phyloP scores from a whole-genome alignment of 176 grass and related monocot genomes.

The Dactylis glomerata region DNA sequence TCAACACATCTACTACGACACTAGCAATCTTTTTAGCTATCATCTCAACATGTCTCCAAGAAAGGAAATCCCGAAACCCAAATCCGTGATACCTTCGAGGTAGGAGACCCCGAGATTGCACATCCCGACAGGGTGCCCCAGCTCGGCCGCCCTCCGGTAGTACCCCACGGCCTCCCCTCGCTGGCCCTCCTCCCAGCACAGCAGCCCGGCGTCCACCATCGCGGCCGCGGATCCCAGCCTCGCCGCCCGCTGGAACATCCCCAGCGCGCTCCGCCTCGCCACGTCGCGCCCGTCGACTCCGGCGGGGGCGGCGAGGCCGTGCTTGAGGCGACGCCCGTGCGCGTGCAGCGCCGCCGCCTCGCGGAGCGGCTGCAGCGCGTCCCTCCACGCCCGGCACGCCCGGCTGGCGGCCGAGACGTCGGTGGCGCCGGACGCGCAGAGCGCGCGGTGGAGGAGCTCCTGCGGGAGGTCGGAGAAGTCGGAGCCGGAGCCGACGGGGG shows the following conservation, averaged over 20 bases:
- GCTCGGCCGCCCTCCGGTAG: conserved; percentile 53
- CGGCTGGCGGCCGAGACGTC: conserved; percentile 56
- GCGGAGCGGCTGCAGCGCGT: conserved; percentile 63
- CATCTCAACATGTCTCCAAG: not conserved
- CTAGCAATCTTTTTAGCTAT: not conserved
- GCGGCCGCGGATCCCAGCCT: conserved; percentile 51
- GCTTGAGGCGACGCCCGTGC: conserved; percentile 51
- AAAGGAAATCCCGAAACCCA: not conserved
- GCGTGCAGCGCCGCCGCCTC: conserved; percentile 57
- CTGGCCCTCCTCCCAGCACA: conserved; percentile 67
- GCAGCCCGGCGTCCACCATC: conserved; percentile 72
- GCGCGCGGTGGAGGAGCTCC: conserved; percentile 40
- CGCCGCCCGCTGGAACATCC: conserved; percentile 55
- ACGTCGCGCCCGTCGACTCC: not conserved
- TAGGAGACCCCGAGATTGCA: conserved; percentile 68
- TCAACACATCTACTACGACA: not conserved
- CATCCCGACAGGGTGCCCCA: conserved; percentile 59
- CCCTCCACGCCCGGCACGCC: conserved; percentile 57
- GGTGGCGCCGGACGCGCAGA: conserved; percentile 24
- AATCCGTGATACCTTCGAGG: conserved; percentile 56
- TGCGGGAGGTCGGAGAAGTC: conserved; percentile 50
- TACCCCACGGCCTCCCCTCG: conserved; percentile 41
- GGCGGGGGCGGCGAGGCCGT: not conserved
- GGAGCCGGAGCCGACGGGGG: not conserved
- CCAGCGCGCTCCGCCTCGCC: conserved; percentile 41